These are phyloP conservation scores for Hanseniaspora singularis DNA, from an alignment of 805 yeast genomes.

Conservation along the genomic window DNA sequence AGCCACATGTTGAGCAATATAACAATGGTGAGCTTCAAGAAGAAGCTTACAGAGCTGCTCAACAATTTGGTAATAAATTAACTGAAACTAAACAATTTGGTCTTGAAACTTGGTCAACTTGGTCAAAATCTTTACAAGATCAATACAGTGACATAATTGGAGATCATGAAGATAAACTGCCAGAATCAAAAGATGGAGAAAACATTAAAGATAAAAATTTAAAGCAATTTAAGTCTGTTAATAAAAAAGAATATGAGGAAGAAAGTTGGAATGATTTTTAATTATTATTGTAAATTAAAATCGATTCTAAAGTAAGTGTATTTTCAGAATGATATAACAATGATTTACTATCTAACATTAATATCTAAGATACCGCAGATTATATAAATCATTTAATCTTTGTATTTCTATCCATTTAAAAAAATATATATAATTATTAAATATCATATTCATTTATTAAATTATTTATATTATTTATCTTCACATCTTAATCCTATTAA, in stretches of 20 bases:
- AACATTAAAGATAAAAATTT: constrained; percentile 11
- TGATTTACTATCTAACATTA: too few relatives aligned
- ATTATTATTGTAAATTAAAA: too few relatives aligned
- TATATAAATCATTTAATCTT: too few relatives aligned
- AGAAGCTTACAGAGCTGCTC: constrained; percentile 86
- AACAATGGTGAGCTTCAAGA: constrained; percentile 57
- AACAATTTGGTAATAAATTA: constrained; percentile 89
- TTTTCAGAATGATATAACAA: too few relatives aligned
- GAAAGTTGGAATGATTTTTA: constrained; percentile 63
- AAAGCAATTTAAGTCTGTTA: constrained; percentile 29
- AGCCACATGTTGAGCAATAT: constrained; percentile 78
- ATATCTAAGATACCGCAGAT: too few relatives aligned
- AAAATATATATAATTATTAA: too few relatives aligned
- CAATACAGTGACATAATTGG: constrained; percentile 24
- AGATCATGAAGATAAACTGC: constrained; percentile 28
- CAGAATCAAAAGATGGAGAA: constrained; percentile 34
- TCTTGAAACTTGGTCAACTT: constrained; percentile 49
- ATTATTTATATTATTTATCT: too few relatives aligned
- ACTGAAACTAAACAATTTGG: constrained; percentile 77
- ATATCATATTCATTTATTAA: too few relatives aligned
- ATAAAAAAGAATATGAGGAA: constrained; percentile 36
- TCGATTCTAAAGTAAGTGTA: too few relatives aligned
- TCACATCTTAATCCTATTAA: neutral
- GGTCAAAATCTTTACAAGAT: constrained; percentile 36
- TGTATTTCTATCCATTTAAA: too few relatives aligned